phyloP scores from a whole-genome alignment of 2,329 filamentous ascomycete species.

The Sphaerostilbella broomeana region DNA sequence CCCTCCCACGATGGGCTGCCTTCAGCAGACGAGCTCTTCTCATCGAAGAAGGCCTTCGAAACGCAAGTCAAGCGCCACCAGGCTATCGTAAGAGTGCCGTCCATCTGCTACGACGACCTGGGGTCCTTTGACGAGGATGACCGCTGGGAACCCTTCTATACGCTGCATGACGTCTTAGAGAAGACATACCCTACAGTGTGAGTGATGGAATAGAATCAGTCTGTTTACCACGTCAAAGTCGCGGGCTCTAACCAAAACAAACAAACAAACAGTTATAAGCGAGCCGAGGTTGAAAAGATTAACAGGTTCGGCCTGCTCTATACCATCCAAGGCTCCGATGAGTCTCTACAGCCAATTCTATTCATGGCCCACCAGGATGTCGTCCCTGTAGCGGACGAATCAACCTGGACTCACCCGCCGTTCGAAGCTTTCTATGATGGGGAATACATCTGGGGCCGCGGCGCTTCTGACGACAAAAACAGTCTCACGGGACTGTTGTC shows the following conservation, averaged over 20 bases:
- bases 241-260: too few relatives aligned
- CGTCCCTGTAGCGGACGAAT: constrained; percentile 39
- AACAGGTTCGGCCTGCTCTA: constrained; percentile 58
- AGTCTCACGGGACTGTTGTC: constrained; percentile 33
- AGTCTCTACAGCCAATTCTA: constrained; percentile 38
- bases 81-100: constrained; percentile 48
- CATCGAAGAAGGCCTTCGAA: constrained; percentile 25
- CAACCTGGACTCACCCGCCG: constrained; percentile 37
- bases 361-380: constrained; percentile 40
- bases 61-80: constrained; percentile 45
- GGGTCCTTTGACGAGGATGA: constrained; percentile 47
- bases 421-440: constrained; percentile 38
- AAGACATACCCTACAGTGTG: constrained; percentile 44
- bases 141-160: constrained; percentile 48
- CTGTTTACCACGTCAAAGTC: too few relatives aligned
- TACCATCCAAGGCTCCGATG: constrained; percentile 48
- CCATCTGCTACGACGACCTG: constrained; percentile 51
- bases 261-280: constrained; percentile 29
- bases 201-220: too few relatives aligned
- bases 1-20: constrained; percentile 28
- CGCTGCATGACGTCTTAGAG: constrained; percentile 41
- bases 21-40: constrained; percentile 26
- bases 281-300: constrained; percentile 45
- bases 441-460: constrained; percentile 38
- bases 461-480: constrained; percentile 38